Percentiles rank a stretch among this genome's conserved stretches.
These are phyloP conservation scores for Botrytis porri DNA, from an alignment of 2,329 filamentous ascomycete species.

Conservation along the genomic window DNA sequence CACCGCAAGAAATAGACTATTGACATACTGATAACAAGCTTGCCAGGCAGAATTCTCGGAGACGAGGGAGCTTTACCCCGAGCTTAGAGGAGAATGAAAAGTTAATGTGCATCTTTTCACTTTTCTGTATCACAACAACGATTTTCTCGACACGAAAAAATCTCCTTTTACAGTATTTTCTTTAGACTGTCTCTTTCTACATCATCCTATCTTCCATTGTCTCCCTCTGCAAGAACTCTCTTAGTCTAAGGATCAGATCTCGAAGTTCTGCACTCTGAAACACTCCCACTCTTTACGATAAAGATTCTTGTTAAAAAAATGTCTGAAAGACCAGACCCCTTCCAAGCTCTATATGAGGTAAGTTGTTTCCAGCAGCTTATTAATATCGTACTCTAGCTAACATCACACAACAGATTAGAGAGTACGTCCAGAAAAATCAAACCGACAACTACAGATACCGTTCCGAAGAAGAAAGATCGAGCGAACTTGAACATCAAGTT, in stretches of 20 bases:
- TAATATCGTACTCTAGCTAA: neutral
- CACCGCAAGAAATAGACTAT: neutral
- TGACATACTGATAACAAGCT: neutral
- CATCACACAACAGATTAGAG: neutral
- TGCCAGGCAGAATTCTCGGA: neutral
- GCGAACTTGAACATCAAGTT: neutral
- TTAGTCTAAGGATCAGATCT: neutral
- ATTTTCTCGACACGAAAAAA: neutral
- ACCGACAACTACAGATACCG: too few relatives aligned
- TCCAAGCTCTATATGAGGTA: neutral
- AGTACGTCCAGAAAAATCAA: fast-evolving
- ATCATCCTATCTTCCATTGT: too few relatives aligned
- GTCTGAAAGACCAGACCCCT: neutral
- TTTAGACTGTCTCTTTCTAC: neutral
- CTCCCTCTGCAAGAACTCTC: neutral
- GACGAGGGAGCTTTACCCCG: neutral
- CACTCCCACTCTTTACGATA: neutral
- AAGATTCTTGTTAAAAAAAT: neutral
- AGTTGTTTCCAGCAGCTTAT: neutral
- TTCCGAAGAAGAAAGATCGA: too few relatives aligned
- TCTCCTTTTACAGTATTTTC: neutral
- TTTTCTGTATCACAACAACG: neutral
- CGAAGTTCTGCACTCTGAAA: neutral
- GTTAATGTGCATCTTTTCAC: too few relatives aligned
- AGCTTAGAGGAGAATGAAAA: neutral